These are phyloP conservation scores for Aureobasidium lini DNA, from an alignment of 2,329 filamentous ascomycete species.

Conservation along the genomic window DNA sequence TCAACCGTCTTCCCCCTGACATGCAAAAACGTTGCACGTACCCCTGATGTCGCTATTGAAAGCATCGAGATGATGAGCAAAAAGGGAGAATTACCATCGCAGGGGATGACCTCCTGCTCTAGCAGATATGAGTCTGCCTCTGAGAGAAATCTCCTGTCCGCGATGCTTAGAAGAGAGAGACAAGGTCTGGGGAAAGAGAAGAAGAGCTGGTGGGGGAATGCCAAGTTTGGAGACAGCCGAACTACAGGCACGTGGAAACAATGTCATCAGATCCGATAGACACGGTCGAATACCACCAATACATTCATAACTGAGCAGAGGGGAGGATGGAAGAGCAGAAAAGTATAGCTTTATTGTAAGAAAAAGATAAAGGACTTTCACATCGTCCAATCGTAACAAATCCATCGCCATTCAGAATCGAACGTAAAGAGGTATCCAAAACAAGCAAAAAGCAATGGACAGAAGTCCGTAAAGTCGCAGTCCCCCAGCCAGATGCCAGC, in stretches of 20 bases:
- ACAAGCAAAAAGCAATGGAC: neutral
- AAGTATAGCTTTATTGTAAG: neutral
- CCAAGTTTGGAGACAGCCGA: neutral
- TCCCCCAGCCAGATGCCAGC: neutral
- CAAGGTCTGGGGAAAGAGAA: neutral
- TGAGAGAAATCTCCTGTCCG: neutral
- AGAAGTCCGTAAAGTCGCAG: neutral
- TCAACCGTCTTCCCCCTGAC: conserved; percentile 10
- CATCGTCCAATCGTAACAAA: neutral
- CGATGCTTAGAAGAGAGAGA: neutral
- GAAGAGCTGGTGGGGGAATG: conserved; percentile 1
- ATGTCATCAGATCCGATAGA: neutral
- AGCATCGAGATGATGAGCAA: neutral
- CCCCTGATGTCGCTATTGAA: conserved; percentile 5
- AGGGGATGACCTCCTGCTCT: conserved; percentile 3
- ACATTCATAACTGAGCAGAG: neutral
- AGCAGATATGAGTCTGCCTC: neutral
- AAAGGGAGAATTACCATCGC: neutral
- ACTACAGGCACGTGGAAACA: neutral
- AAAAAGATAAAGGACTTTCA: neutral
- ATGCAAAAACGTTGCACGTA: conserved; percentile 1
- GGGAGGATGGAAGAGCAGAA: neutral
- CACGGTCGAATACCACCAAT: neutral
- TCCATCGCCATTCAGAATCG: neutral
- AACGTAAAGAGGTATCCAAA: conserved; percentile 3